These are phyloP conservation scores for Leptographium lundbergii DNA, from an alignment of 2,329 filamentous ascomycete species.

Conservation along the genomic window DNA sequence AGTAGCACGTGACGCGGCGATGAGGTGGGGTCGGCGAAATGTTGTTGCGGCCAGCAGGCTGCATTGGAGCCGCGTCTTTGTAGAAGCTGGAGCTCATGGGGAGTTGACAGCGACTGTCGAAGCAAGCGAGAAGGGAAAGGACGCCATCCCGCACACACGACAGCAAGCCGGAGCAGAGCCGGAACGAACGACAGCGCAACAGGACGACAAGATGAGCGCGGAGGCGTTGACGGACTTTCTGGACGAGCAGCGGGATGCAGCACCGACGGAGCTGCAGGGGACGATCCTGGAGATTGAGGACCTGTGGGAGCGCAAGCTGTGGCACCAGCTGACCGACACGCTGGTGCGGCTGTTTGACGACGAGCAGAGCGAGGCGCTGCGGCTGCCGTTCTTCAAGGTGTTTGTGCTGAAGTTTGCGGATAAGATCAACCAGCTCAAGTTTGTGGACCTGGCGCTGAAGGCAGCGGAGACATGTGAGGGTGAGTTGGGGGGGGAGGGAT, in stretches of 20 bases:
- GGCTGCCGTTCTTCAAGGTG: slow-evolving; percentile 81
- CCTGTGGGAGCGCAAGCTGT: slow-evolving; percentile 95
- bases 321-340: slow-evolving; percentile 92
- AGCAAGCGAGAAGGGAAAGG: background rate
- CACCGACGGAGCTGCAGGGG: slow-evolving; percentile 76
- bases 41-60: slow-evolving; percentile 20
- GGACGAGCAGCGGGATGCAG: slow-evolving; percentile 74
- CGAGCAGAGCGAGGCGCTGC: slow-evolving; percentile 67
- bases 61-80: slow-evolving; percentile 27
- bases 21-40: slow-evolving; percentile 4
- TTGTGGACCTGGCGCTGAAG: slow-evolving; percentile 80
- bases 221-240: slow-evolving; percentile 89
- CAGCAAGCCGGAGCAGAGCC: too few relatives aligned
- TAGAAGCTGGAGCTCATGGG: background rate
- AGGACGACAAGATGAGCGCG: slow-evolving; percentile 51
- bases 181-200: background rate
- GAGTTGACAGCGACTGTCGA: background rate
- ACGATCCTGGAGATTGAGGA: slow-evolving; percentile 89
- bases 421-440: slow-evolving; percentile 98
- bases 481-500: slow-evolving; percentile 22
- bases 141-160: too few relatives aligned
- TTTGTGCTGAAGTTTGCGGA: slow-evolving; percentile 95
- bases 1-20: background rate
- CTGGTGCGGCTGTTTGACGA: slow-evolving; percentile 81
- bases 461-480: slow-evolving; percentile 75